phyloP scores from a whole-genome alignment of 2,329 filamentous ascomycete species.

The Nakataea oryzae region DNA sequence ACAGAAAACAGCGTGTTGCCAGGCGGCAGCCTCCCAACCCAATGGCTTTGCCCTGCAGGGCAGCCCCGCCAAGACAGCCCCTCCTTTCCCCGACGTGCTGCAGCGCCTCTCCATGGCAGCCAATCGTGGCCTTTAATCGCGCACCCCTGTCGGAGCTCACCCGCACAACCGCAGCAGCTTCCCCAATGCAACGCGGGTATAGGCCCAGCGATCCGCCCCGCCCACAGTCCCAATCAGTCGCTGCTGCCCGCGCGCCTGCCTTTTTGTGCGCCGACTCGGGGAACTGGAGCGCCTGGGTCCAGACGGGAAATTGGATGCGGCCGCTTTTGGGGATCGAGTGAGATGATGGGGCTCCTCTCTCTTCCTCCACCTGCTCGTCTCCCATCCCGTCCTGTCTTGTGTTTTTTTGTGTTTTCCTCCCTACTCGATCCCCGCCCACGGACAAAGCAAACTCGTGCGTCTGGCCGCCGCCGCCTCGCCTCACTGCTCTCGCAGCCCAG shows the following conservation, averaged over 20 bases:
- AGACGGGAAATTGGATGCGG: neutral
- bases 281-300: no score
- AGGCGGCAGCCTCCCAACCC: neutral
- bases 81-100: neutral
- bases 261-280: neutral
- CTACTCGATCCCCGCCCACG: neutral
- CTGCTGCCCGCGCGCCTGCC: no score
- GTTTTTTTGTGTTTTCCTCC: neutral
- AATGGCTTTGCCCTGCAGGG: neutral
- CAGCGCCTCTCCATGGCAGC: no score
- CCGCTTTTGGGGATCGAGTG: neutral
- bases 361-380: neutral
- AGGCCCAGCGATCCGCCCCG: no score
- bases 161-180: neutral
- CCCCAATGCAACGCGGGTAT: no score
- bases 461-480: neutral
- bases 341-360: no score
- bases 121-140: neutral
- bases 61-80: neutral
- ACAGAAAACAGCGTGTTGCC: neutral
- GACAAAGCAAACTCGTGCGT: neutral
- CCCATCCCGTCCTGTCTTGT: neutral
- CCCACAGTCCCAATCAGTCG: no score
- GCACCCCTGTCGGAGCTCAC: neutral
- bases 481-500: neutral